Base-by-base conservation (phyloP, 2,329 filamentous ascomycete genomes). In the Aureobasidium uvarum region DNA sequence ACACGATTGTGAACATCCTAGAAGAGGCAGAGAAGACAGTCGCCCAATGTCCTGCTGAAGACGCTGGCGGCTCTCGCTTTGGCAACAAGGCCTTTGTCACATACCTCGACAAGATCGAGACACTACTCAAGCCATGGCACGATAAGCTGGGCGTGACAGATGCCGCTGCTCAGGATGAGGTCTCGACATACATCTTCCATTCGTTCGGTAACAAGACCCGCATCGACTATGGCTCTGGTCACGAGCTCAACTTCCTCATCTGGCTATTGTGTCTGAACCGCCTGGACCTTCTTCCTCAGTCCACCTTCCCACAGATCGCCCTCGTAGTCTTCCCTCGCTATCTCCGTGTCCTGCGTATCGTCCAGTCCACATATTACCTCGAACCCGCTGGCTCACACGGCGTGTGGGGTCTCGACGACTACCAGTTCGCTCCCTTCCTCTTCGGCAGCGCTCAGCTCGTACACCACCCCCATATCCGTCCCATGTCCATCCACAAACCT, bases 221-320 rank as follows among this genome's bases (percentile, higher is more conserved):
- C 46, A 95, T 99, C 72, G 95, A 99, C 79, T 99, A 99, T 76
- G 95, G 95, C 59, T 97, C 92, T 0, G 95, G 95, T 2, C 95
- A 99, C 77, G 95, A 99, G 79, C 85, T 99, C 68, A 98, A 99
- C 81, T 98, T 99, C 78, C 83, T 94, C 76, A 89, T 96, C 74
- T 99, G 94, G 93, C 84, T 98, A 41, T 85, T 99, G n/a, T 96
- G 92, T 74, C 86, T 99, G 0, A 91, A 95, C 75, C 90, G 94
- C 73, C 83, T 97, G 18, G 81, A 82, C 13, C 77, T 91, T 23
- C 75, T 98, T 41, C 79, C 83, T 0, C 75, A 77, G 5, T 71
- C 81, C 13, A 89, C 93, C 70, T 96, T 96, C 77, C 85, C 85
- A 38, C 79, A 88, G 4, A 76, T 98, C 28, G 86, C 92, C 1